Evolutionary conservation across 345 rosid genomes (phyloP).

Genomic region (Anacardium occidentale): DNA sequence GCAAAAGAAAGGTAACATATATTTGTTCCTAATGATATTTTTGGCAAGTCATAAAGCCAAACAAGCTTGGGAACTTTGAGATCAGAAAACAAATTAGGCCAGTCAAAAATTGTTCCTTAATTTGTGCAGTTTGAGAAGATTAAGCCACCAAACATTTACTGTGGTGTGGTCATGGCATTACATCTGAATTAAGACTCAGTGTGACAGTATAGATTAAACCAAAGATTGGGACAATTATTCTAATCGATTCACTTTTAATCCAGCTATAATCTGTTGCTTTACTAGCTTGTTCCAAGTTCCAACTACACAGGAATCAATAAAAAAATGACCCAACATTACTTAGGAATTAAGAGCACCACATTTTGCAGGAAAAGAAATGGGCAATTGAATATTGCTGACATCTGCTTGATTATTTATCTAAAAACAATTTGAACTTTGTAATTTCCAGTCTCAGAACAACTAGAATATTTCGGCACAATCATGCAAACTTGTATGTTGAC

Average conservation of each 20-base stretch:
- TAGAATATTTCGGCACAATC: neutral
- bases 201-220: neutral
- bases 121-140: neutral
- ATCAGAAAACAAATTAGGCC: neutral
- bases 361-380: neutral
- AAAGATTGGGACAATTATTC: neutral
- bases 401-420: neutral
- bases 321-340: neutral
- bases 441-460: neutral
- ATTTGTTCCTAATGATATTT: neutral
- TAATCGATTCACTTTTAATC: neutral
- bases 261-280: too few species aligned
- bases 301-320: too few species aligned
- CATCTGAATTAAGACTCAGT: neutral
- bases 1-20: neutral
- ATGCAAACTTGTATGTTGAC: constrained; percentile 7
- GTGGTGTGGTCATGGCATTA: neutral
- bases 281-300: too few species aligned
- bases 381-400: neutral
- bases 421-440: neutral
- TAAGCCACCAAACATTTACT: neutral
- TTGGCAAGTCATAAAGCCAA: neutral
- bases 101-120: neutral
- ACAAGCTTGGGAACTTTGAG: neutral
- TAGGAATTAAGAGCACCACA: neutral